A percentile compares a stretch with the other conserved stretches of the same genome.
phyloP scores from a whole-genome alignment of 331 rosid genomes.

The Acacia pycnantha region DNA sequence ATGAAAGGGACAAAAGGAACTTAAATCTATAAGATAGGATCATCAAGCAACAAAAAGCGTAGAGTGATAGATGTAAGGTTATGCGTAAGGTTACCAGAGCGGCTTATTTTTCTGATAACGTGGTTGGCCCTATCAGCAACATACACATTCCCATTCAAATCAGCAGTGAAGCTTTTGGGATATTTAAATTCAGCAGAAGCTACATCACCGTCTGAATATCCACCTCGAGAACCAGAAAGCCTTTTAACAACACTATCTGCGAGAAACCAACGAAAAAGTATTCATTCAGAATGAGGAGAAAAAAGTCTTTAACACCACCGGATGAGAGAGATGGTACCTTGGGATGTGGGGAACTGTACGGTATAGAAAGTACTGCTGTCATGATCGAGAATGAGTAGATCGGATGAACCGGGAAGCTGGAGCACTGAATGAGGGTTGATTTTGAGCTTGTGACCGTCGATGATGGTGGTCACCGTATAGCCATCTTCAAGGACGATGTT shows the following conservation, averaged over 20 bases:
- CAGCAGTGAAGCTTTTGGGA: constrained; percentile 66
- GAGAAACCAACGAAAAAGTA: neutral
- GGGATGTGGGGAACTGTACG: constrained; percentile 43
- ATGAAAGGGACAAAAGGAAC: neutral
- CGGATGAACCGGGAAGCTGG: constrained; percentile 47
- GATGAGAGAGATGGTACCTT: constrained; percentile 38
- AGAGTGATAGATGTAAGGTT: neutral
- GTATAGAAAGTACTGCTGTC: constrained; percentile 50
- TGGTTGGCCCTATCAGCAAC: constrained; percentile 55
- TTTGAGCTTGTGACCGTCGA: constrained; percentile 62
- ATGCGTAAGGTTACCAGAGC: constrained; percentile 38
- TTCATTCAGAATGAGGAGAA: neutral
- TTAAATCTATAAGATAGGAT: neutral
- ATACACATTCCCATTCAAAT: constrained; percentile 58
- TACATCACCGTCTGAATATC: constrained; percentile 61
- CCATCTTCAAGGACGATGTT: constrained; percentile 52
- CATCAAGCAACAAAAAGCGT: neutral
- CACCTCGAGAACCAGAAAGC: constrained; percentile 57
- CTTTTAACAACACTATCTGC: constrained; percentile 50
- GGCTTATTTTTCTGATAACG: constrained; percentile 56
- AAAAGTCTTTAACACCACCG: neutral
- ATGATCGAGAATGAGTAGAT: constrained; percentile 61
- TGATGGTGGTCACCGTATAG: constrained; percentile 54
- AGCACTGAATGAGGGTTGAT: constrained; percentile 44
- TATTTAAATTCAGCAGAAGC: constrained; percentile 43